Evolutionary conservation across 2,329 filamentous ascomycete species (phyloP), one percentile per base, ranked within the genome.

Genomic region (Aspergillus intermedius): DNA sequence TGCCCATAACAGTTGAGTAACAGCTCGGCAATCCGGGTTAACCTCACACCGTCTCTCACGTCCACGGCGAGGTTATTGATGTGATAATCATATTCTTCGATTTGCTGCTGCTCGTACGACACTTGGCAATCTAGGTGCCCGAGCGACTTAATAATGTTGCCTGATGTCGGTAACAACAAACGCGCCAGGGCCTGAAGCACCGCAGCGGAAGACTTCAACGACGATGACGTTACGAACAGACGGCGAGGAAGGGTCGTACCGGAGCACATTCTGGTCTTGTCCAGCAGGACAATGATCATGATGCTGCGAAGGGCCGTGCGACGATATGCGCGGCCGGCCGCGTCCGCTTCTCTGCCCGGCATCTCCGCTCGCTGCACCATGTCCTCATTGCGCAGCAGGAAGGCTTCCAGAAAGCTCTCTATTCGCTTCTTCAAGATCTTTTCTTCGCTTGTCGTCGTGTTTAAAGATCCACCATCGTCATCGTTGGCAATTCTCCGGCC

Each of bases 61-160:
- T 84, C 82, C 7, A 81, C 74, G 1, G 81, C 82, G 21, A 86
- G 70, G 54, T 84, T 84, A 7, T 71, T 67, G 47, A 85, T 76
- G 35, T 66, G 65, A 58, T 82, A 84, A 1, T 71, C 66, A 53
- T 79, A 80, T 62, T 85, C 82, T 52, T 82, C 73, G 5, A 84
- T 69, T 2, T 75, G 74, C 50, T 77, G 73, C 58, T 85, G 82
- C 6, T 72, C 64, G 57, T 80, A 75, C 3, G 61, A 60, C 19
- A 83, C 64, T n/a, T 71, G 71, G 61, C 81, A 84, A 49, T 75
- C 75, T 19, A 84, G 64, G 57, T 83, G 78, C 21, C 70, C 71
- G 2, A 86, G 66, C 2, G 75, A 71, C 15, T 80, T 75, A 3
- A 66, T 66, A 45, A 83, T 73, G 55, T 84, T 79, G 37, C 81